phyloP scores from a whole-genome alignment of 768 basidiomycete genomes.

The Russula vinacea region DNA sequence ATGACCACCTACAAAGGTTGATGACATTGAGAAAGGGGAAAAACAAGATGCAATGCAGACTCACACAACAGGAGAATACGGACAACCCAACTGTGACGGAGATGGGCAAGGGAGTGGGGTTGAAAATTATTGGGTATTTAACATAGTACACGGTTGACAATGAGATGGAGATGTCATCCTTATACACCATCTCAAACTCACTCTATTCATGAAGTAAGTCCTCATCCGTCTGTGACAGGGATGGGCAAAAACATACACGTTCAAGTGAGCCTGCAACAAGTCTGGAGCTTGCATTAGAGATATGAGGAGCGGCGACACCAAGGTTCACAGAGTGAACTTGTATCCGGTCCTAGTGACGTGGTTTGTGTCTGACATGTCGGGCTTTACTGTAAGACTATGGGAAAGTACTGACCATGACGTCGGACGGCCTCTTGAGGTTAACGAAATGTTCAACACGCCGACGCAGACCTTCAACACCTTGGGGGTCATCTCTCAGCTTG shows the following conservation, averaged over 20 bases:
- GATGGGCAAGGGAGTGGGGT: conserved; percentile 78
- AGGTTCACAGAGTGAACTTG: conserved; percentile 82
- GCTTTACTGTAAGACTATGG: conserved; percentile 9
- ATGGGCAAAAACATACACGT: conserved; percentile 5
- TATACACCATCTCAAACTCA: conserved; percentile 81
- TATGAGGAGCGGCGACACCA: conserved; percentile 72
- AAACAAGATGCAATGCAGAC: conserved; percentile 31
- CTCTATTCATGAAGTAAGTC: conserved; percentile 47
- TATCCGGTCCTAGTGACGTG: conserved; percentile 68
- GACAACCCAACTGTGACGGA: conserved; percentile 79
- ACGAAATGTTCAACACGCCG: conserved; percentile 75
- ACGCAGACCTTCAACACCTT: conserved; percentile 74
- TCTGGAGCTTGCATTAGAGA: conserved; percentile 66
- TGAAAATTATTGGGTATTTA: conserved; percentile 78
- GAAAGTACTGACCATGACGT: conserved; percentile 55
- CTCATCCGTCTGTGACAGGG: conserved; percentile 8
- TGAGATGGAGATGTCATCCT: conserved; percentile 79
- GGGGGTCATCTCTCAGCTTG: conserved; percentile 66
- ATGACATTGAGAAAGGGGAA: conserved; percentile 15
- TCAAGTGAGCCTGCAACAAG: conserved; percentile 34
- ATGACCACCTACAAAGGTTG: conserved; percentile 52
- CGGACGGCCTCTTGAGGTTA: conserved; percentile 68
- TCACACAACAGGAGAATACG: conserved; percentile 64
- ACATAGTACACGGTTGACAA: conserved; percentile 78
- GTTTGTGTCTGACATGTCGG: conserved; percentile 1